Evolutionary conservation across 768 basidiomycete species (phyloP), one percentile per base, ranked within the genome.

Genomic region (Boletus reticulatus): DNA sequence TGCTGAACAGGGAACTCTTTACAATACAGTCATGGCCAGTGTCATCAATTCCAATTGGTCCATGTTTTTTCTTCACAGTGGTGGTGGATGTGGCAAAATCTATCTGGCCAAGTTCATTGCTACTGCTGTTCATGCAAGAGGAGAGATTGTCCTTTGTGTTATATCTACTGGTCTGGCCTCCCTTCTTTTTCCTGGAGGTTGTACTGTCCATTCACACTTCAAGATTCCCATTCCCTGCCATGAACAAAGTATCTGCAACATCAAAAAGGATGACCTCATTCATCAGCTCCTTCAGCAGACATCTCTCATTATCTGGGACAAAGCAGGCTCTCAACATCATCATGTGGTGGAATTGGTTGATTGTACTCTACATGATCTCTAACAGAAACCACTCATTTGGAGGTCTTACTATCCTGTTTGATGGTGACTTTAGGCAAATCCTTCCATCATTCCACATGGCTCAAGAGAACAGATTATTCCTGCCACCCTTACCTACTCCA

Each of bases 1-100:
- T 43, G 12, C 6, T 4, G 4, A 51, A 6, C 50, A 51, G 9
- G 22, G 42, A 5, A 19, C 9, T 22, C 20, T 53, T 2, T 53
- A 53, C 34, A 1, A 47, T 24, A 22, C 48, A 22, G 53, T 55
- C 24, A 17, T 48, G 20, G 2, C 48, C 4, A 59, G 46, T 49
- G 37, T 41, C 14, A 3, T 24, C 22, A 42, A 45, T 8, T 1
- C 7, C 8, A 5, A 12, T 17, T 39, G 44, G 0, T 7, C 29
- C 11, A 24, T 55, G 0, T 79, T 77, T 57, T 80, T 79, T 44
- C 51, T 81, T 8, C 65, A 75, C 58, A 76, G 77, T 46, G 65
- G 39, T 19, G 49, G 49, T 41, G 38, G 49, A 14, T 50, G 38
- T 50, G 31, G 49, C 29, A 50, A 50, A 29, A 50, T n/a, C 8